Evolutionary conservation across 805 yeast species (phyloP).

Genomic region (Monosporozyma aquatica): DNA sequence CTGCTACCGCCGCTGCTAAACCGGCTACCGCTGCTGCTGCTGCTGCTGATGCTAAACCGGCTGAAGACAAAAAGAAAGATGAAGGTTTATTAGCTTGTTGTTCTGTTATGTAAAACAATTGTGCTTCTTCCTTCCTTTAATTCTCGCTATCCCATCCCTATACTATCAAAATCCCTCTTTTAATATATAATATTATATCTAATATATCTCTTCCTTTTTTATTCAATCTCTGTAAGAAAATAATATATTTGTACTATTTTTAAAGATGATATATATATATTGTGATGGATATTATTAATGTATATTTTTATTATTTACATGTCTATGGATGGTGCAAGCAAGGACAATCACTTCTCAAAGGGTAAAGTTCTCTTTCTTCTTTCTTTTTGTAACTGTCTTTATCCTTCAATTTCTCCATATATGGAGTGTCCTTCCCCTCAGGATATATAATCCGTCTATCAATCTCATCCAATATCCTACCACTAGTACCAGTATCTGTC

Average conservation of each 20-base stretch:
- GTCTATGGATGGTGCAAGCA: too few species aligned
- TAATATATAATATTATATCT: too few species aligned
- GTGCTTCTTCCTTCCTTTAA: background rate
- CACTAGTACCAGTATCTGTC: conserved; percentile 16
- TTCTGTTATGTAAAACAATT: conserved; percentile 29
- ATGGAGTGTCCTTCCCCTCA: conserved; percentile 47
- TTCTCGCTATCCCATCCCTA: background rate
- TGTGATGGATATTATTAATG: too few species aligned
- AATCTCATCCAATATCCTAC: conserved; percentile 38
- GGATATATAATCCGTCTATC: conserved; percentile 68
- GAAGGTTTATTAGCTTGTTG: conserved; percentile 24
- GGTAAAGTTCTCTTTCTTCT: conserved; percentile 50
- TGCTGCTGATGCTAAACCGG: conserved; percentile 1
- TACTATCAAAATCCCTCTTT: too few species aligned
- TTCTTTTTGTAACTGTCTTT: conserved; percentile 48
- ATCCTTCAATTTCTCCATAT: conserved; percentile 38
- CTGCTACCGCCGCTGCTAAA: conserved; percentile 5
- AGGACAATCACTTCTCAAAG: conserved; percentile 29
- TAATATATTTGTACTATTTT: too few species aligned
- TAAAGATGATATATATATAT: too few species aligned
- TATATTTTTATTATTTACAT: background rate
- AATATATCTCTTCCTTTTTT: too few species aligned
- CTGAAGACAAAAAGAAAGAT: conserved; percentile 18
- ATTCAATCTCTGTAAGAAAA: too few species aligned
- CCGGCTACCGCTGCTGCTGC: conserved; percentile 12